phyloP scores from a whole-genome alignment of 1,139 yeast genomes.

The Yamadazyma dendronema region DNA sequence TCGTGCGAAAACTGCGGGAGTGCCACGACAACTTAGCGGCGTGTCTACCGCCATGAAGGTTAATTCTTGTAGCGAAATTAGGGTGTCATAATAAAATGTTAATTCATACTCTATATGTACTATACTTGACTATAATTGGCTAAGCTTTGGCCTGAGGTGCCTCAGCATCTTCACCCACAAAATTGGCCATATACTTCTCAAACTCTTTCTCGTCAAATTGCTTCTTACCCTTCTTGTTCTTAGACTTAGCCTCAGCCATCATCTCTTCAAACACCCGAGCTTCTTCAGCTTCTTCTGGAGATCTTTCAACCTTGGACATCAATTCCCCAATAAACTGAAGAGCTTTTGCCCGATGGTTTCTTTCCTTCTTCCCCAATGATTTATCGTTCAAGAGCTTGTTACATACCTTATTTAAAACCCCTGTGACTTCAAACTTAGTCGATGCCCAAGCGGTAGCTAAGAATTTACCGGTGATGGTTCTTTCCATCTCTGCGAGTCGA shows the following conservation, averaged over 20 bases:
- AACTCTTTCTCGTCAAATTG: conserved; percentile 19
- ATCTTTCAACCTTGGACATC: conserved; percentile 55
- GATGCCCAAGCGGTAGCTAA: conserved; percentile 80
- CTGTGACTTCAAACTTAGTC: conserved; percentile 70
- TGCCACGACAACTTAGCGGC: no score
- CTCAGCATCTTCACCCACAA: conserved; percentile 14
- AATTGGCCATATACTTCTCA: conserved; percentile 22
- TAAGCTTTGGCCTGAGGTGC: background rate
- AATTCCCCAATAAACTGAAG: conserved; percentile 56
- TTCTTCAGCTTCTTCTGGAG: conserved; percentile 71
- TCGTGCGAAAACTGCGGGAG: no score
- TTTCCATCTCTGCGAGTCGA: conserved; percentile 61
- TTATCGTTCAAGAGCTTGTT: conserved; percentile 59
- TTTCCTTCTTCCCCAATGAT: conserved; percentile 45
- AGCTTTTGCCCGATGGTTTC: conserved; percentile 60
- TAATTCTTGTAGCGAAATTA: no score
- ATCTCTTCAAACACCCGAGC: conserved; percentile 74
- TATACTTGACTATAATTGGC: no score
- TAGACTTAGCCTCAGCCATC: conserved; percentile 65
- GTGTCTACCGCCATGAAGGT: no score
- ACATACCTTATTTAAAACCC: conserved; percentile 66
- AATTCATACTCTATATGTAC: no score
- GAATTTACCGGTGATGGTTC: conserved; percentile 68
- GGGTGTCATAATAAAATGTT: no score
- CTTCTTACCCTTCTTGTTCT: conserved; percentile 32